phyloP scores from a whole-genome alignment of 768 basidiomycete genomes.

The Pleurotus ostreatus region DNA sequence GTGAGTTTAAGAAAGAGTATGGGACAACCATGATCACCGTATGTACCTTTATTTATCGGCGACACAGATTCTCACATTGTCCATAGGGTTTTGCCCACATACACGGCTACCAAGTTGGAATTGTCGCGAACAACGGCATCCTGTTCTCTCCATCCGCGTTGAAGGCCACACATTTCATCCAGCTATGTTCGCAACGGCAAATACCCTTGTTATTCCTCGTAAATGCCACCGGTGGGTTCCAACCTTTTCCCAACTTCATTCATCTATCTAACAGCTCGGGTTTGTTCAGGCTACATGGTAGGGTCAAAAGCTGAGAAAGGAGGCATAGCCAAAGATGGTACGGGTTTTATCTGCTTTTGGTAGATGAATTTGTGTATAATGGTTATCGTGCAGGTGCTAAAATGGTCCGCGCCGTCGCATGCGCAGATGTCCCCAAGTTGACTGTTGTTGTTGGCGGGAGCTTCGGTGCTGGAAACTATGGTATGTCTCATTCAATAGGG shows the following conservation, averaged over 20 bases:
- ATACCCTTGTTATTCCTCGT: slow-evolving; percentile 92
- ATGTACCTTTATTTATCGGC: slow-evolving; percentile 16
- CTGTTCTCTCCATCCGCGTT: slow-evolving; percentile 90
- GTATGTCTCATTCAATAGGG: slow-evolving; percentile 32
- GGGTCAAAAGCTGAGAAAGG: slow-evolving; percentile 93
- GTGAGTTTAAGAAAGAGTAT: slow-evolving; percentile 97
- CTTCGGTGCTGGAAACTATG: slow-evolving; percentile 95
- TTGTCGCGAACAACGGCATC: slow-evolving; percentile 93
- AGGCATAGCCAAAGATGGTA: slow-evolving; percentile 91
- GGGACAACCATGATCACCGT: slow-evolving; percentile 89
- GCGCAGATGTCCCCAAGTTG: slow-evolving; percentile 91
- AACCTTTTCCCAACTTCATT: not conserved
- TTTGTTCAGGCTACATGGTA: slow-evolving; percentile 78
- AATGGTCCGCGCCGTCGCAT: slow-evolving; percentile 94
- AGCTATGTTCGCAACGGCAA: slow-evolving; percentile 86
- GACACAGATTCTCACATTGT: not conserved
- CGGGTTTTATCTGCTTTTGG: slow-evolving; percentile 4
- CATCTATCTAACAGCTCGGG: not conserved
- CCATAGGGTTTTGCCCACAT: slow-evolving; percentile 81
- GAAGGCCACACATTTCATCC: slow-evolving; percentile 94
- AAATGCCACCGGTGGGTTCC: slow-evolving; percentile 74
- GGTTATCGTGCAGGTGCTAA: slow-evolving; percentile 56
- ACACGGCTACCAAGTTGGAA: slow-evolving; percentile 87
- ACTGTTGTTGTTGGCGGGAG: slow-evolving; percentile 92
- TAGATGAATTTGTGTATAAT: too few relatives aligned